These are phyloP conservation scores for Vaucheria bursata DNA, from an alignment of 352 stramenopile species.

Conservation along the genomic window DNA sequence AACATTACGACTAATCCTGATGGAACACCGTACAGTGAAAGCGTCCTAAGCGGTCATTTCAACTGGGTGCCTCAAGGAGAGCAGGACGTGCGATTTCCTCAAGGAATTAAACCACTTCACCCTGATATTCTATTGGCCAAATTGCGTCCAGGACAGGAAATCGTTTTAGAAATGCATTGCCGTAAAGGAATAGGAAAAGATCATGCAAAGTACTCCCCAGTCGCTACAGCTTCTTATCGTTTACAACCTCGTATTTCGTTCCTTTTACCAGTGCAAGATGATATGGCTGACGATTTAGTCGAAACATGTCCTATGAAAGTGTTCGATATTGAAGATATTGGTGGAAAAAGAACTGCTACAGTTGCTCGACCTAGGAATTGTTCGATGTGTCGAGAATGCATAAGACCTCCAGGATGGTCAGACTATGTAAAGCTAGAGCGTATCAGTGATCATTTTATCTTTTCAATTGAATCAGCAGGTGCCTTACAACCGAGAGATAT, in stretches of 20 bases:
- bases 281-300: conserved; percentile 60
- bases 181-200: conserved; percentile 88
- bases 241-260: conserved; percentile 35
- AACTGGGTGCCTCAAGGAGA: conserved; percentile 91
- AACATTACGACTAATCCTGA: not conserved
- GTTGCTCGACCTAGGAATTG: conserved; percentile 74
- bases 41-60: conserved; percentile 85
- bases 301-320: conserved; percentile 64
- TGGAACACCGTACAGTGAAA: conserved; percentile 54
- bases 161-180: conserved; percentile 72
- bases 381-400: conserved; percentile 93
- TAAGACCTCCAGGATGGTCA: conserved; percentile 68
- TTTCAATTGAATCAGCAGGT: conserved; percentile 64
- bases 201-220: conserved; percentile 94
- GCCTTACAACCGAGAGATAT: conserved; percentile 53
- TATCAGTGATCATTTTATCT: conserved; percentile 93
- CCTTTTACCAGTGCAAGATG: conserved; percentile 56
- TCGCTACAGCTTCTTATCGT: conserved; percentile 84
- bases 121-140: conserved; percentile 90
- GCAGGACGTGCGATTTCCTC: conserved; percentile 74
- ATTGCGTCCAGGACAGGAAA: conserved; percentile 85
- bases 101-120: conserved; percentile 30
- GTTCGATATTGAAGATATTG: conserved; percentile 82
- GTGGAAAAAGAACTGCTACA: conserved; percentile 56
- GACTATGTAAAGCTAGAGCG: conserved; percentile 60